Base-by-base conservation (phyloP, 345 rosid species). In the Durio zibethinus region DNA sequence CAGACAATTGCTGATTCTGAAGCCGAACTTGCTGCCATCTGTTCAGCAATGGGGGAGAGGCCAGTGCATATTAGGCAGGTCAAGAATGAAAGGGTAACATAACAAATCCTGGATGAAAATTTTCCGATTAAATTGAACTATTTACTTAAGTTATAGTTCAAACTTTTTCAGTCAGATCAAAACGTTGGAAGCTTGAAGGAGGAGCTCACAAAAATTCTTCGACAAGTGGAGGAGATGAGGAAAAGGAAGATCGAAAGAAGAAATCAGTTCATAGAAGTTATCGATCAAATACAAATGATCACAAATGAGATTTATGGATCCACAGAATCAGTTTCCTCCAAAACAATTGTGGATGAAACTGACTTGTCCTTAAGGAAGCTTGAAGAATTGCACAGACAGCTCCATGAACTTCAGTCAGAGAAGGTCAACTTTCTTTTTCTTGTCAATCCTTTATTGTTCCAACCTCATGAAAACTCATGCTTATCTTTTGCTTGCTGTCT, bases 61-160 rank as follows among this genome's bases (percentile, higher is more conserved):
- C 98, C 98, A 8, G 90, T 94, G 43, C 97, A 91, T 79, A 87
- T 91, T 80, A 89, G 99, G 85, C 99, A 94, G 96, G 98, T 94
- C 31, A 74, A 78, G 16, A 45, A n/a, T 59, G 42, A 53, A 61
- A 47, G 45, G 31, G 15, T 23, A 14, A 5, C 54, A 36, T 36
- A 36, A 2, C 38, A 40, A 40, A 4, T 50, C 54, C 1, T 68
- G 54, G 60, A 18, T 31, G 45, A 47, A 43, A 75, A 5, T 18
- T 72, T 33, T 31, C 75, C 8, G 2, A 4, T 56, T 52, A 33
- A 18, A 52, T 16, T 48, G n/a, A 72, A 31, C 43, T 48, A 10
- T 83, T 67, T 54, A 76, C 52, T 66, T 66, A 61, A 48, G 78
- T 31, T 59, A 14, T 42, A 15, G n/a, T 7, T 62, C 15, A 33